phyloP scores from a whole-genome alignment of 495 filamentous ascomycete species.

The Xylaria sp. region DNA sequence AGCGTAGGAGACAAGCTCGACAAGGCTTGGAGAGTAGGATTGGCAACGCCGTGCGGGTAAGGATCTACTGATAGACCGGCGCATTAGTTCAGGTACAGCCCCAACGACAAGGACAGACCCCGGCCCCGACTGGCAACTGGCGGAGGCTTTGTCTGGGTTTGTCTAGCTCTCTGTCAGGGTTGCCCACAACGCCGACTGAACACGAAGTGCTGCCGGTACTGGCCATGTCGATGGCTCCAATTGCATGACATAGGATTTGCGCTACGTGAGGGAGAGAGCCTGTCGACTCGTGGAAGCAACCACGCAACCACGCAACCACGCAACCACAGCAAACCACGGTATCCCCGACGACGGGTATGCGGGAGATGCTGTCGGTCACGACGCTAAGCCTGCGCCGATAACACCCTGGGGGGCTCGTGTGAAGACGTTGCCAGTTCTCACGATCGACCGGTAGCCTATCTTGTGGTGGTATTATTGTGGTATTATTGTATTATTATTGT shows the following conservation, averaged over 20 bases:
- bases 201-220: slow-evolving; percentile 23
- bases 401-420: slow-evolving; percentile 21
- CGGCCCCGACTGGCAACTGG: slow-evolving; percentile 12
- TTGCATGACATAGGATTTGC: slow-evolving; percentile 28
- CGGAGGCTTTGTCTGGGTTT: slow-evolving; percentile 9
- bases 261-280: slow-evolving; percentile 11
- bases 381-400: slow-evolving; percentile 16
- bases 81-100: slow-evolving; percentile 25
- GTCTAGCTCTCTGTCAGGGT: neutral
- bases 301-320: too few species aligned
- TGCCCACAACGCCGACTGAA: slow-evolving; percentile 20
- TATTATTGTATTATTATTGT: too few species aligned
- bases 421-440: slow-evolving; percentile 2
- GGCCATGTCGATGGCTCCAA: slow-evolving; percentile 19
- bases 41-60: slow-evolving; percentile 10
- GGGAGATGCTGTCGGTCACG: neutral
- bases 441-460: neutral
- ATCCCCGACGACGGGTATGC: slow-evolving; percentile 18
- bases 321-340: too few species aligned
- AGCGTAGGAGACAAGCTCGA: slow-evolving; percentile 2
- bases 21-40: slow-evolving; percentile 19
- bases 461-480: neutral
- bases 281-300: slow-evolving; percentile 9
- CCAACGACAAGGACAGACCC: slow-evolving; percentile 16
- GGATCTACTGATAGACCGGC: slow-evolving; percentile 19